These are phyloP conservation scores for Volvariella surrecta DNA, from an alignment of 1,284 basidiomycete species.

Conservation along the genomic window DNA sequence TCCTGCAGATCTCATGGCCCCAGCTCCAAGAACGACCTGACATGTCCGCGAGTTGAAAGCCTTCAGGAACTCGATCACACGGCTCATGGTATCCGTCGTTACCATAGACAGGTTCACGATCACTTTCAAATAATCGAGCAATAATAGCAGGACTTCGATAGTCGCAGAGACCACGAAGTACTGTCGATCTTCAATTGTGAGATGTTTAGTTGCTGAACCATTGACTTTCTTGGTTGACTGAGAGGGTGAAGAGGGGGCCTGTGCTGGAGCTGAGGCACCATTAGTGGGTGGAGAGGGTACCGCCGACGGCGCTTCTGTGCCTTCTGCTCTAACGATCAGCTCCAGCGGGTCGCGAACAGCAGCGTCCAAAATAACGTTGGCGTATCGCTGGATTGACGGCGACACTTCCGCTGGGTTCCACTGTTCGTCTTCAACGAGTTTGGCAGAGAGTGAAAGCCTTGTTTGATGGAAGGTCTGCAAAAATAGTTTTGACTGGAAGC, in stretches of 20 bases:
- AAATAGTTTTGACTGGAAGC: conserved; percentile 75
- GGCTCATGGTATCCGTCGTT: conserved; percentile 90
- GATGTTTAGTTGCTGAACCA: conserved; percentile 25
- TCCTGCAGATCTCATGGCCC: conserved; percentile 96
- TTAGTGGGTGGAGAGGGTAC: conserved; percentile 1
- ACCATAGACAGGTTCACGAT: conserved; percentile 85
- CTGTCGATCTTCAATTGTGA: conserved; percentile 77
- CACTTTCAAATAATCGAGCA: conserved; percentile 84
- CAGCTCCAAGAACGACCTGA: conserved; percentile 95
- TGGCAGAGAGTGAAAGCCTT: conserved; percentile 79
- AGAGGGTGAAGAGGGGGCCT: conserved; percentile 13
- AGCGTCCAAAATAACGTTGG: conserved; percentile 70
- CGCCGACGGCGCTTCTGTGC: conserved; percentile 20
- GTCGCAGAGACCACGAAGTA: conserved; percentile 89
- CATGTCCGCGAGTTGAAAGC: conserved; percentile 98
- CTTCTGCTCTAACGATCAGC: conserved; percentile 36
- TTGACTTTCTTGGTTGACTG: conserved; percentile 8
- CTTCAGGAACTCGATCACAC: conserved; percentile 93
- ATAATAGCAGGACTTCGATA: conserved; percentile 63
- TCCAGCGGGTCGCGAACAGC: conserved; percentile 79
- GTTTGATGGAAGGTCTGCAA: conserved; percentile 80
- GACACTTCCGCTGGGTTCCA: conserved; percentile 82
- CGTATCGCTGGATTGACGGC: conserved; percentile 55
- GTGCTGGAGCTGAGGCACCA: conserved; percentile 7
- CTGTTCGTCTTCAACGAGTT: conserved; percentile 86